Conservation (phyloP, 352 stramenopile species). For the Globisporangium barbulae region DNA sequence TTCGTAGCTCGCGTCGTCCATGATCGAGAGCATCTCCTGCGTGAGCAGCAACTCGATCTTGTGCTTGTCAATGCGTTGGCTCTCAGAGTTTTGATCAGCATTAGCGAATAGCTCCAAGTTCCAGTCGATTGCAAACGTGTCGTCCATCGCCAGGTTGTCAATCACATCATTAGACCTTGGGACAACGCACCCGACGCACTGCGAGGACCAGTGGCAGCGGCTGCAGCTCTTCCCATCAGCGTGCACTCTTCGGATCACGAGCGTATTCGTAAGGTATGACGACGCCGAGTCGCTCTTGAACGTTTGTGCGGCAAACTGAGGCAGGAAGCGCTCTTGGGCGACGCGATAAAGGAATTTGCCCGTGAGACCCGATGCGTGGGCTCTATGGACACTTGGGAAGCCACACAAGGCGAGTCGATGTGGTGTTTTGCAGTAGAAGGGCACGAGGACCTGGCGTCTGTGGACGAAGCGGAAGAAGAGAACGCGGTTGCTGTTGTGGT, state of each 20-base stretch:
- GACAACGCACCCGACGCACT: conserved; percentile 53
- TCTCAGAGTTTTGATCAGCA: not conserved
- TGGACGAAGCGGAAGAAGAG: conserved; percentile 50
- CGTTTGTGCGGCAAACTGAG: not conserved
- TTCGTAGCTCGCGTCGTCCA: conserved; percentile 40
- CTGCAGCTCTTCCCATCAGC: conserved; percentile 42
- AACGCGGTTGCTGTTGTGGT: not conserved
- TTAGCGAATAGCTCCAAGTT: conserved; percentile 15
- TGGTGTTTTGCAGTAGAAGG: conserved; percentile 49
- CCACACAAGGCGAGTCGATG: conserved; percentile 32
- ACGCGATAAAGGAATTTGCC: conserved; percentile 33
- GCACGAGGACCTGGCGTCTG: conserved; percentile 33
- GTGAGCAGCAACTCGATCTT: conserved; percentile 22
- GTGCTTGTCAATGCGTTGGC: not conserved
- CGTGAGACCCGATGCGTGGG: conserved; percentile 18
- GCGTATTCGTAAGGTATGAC: conserved; percentile 10
- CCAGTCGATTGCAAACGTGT: conserved; percentile 75
- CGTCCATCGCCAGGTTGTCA: conserved; percentile 37
- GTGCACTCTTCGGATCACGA: conserved; percentile 45
- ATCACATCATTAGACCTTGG: conserved; percentile 24
- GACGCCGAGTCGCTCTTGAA: not conserved
- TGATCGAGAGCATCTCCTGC: conserved; percentile 16
- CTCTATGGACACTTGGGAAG: conserved; percentile 33
- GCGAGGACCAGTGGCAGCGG: conserved; percentile 48
- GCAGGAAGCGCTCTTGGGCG: conserved; percentile 19